phyloP scores from a whole-genome alignment of 2,329 filamentous ascomycete species.

The Dendrostoma leiphaemia region DNA sequence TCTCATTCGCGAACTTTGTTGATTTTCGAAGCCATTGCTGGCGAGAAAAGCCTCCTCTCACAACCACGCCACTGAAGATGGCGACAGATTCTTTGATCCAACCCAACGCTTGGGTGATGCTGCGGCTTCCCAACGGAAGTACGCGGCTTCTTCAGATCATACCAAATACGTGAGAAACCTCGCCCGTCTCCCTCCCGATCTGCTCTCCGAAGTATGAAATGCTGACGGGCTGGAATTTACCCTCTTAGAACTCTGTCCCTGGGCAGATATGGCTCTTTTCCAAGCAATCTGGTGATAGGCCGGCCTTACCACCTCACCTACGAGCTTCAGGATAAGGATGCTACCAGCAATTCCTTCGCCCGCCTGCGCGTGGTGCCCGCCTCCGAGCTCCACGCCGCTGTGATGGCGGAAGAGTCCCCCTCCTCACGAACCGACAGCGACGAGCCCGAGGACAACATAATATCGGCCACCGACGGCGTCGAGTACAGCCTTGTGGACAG shows the following conservation, averaged over 20 bases:
- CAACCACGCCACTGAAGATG: constrained; percentile 4
- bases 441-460: constrained; percentile 39
- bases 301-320: constrained; percentile 90
- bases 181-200: constrained; percentile 5
- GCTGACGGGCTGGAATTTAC: constrained; percentile 11
- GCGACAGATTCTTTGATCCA: constrained; percentile 46
- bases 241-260: constrained; percentile 72
- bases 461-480: constrained; percentile 36
- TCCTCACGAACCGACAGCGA: constrained; percentile 37
- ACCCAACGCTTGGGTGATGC: constrained; percentile 58
- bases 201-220: background rate
- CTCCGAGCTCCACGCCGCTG: constrained; percentile 79
- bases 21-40: background rate
- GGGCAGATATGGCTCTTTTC: constrained; percentile 90
- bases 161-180: constrained; percentile 56
- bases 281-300: constrained; percentile 84
- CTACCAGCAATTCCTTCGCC: constrained; percentile 59
- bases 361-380: constrained; percentile 76
- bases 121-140: constrained; percentile 58
- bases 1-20: constrained; percentile 11
- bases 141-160: constrained; percentile 55
- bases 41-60: background rate
- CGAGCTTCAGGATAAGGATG: constrained; percentile 73
- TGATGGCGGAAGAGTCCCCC: constrained; percentile 49
- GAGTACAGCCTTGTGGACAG: constrained; percentile 45